A percentile compares a stretch with the other conserved stretches of the same genome.
Evolutionary conservation across 805 yeast species (phyloP).

Genomic region (Candida insectorum): DNA sequence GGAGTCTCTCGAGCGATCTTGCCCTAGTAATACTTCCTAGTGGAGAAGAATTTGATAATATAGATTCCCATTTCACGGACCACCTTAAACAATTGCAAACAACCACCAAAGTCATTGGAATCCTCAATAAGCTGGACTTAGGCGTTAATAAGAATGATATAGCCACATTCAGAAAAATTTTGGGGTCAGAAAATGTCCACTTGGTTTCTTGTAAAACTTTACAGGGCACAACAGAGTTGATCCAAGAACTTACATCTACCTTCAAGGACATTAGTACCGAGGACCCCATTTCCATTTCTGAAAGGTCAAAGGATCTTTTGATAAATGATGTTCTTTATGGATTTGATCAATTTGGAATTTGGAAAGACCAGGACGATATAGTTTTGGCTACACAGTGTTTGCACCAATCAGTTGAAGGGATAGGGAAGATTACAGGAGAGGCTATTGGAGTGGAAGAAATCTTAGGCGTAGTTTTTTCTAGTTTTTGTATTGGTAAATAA

Average conservation of each 20-base stretch:
- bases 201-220: constrained; percentile 60
- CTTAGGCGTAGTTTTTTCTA: constrained; percentile 84
- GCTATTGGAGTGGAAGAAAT: constrained; percentile 87
- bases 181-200: constrained; percentile 17
- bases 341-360: constrained; percentile 55
- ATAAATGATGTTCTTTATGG: constrained; percentile 75
- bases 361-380: constrained; percentile 58
- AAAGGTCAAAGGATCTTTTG: constrained; percentile 72
- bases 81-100: constrained; percentile 31
- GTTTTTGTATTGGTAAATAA: constrained; percentile 90
- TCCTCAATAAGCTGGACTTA: constrained; percentile 63
- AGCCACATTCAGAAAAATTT: not conserved
- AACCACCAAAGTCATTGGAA: constrained; percentile 35
- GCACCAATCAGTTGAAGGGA: constrained; percentile 72
- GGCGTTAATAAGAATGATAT: constrained; percentile 5
- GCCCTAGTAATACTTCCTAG: constrained; percentile 64
- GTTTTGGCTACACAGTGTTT: constrained; percentile 80
- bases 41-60: constrained; percentile 15
- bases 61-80: constrained; percentile 31
- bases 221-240: constrained; percentile 52
- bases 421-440: constrained; percentile 90
- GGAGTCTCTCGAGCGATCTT: constrained; percentile 61
- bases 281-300: constrained; percentile 71
- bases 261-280: constrained; percentile 51
- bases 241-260: constrained; percentile 33